Percentiles rank a stretch among this genome's conserved stretches.
Evolutionary conservation across 495 filamentous ascomycete genomes (phyloP).

Genomic region (Penicillium riverlandense): DNA sequence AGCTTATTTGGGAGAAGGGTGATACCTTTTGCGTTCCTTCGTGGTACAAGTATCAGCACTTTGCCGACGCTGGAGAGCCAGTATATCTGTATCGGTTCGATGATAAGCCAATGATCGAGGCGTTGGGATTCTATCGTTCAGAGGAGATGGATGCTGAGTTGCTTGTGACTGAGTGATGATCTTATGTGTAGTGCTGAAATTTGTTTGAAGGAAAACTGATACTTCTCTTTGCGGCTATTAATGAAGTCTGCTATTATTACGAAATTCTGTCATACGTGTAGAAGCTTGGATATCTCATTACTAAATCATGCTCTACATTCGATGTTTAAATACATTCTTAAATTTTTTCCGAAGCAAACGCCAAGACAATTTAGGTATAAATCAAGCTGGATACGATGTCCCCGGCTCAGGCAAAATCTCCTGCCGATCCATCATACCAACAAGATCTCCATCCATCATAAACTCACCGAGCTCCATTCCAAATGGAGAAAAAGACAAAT

Average conservation of each 20-base stretch:
- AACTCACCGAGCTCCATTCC: constrained; percentile 36
- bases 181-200: too few relatives aligned
- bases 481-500: constrained; percentile 21
- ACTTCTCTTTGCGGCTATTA: too few relatives aligned
- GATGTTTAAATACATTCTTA: too few relatives aligned
- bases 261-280: too few relatives aligned
- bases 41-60: constrained; percentile 38
- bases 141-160: constrained; percentile 27
- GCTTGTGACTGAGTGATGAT: constrained; percentile 4
- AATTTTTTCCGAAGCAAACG: too few relatives aligned
- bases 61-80: constrained; percentile 20
- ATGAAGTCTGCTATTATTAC: too few relatives aligned
- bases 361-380: too few relatives aligned
- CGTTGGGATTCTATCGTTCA: constrained; percentile 36
- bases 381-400: background rate
- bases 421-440: constrained; percentile 11
- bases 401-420: background rate
- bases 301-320: too few relatives aligned
- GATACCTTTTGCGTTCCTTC: constrained; percentile 41
- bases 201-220: too few relatives aligned
- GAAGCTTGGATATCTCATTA: too few relatives aligned
- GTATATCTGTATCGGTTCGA: constrained; percentile 42
- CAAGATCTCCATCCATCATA: constrained; percentile 35
- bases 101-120: constrained; percentile 37
- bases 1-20: constrained; percentile 24